A percentile compares a stretch with the other conserved stretches of the same genome.
Conservation (phyloP, 495 filamentous ascomycete genomes). For the Cenococcum geophilum region DNA sequence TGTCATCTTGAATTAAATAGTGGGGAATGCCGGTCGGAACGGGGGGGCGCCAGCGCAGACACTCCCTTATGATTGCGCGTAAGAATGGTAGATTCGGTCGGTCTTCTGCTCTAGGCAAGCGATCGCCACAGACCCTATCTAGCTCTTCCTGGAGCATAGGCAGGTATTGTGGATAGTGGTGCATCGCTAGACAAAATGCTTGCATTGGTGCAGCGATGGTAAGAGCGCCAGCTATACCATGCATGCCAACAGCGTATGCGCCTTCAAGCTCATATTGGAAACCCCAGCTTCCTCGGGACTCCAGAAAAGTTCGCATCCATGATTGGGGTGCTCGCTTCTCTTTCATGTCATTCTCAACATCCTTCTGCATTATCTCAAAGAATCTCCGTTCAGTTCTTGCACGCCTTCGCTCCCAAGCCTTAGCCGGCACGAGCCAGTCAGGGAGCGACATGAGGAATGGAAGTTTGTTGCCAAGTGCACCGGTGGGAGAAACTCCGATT, state of each 20-base stretch:
- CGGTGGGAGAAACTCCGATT: slow-evolving; percentile 51
- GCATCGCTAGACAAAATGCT: slow-evolving; percentile 55
- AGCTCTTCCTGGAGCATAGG: slow-evolving; percentile 50
- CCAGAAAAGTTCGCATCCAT: slow-evolving; percentile 36
- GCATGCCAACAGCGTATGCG: slow-evolving; percentile 39
- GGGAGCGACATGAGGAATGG: slow-evolving; percentile 37
- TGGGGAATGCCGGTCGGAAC: slow-evolving; percentile 48
- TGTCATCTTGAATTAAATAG: slow-evolving; percentile 47
- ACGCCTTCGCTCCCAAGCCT: slow-evolving; percentile 34
- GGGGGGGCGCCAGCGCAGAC: slow-evolving; percentile 55
- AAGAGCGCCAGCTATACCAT: slow-evolving; percentile 39
- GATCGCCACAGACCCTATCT: slow-evolving; percentile 45
- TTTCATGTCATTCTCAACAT: slow-evolving; percentile 30
- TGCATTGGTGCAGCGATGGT: slow-evolving; percentile 49
- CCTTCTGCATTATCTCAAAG: slow-evolving; percentile 35
- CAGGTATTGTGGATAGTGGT: slow-evolving; percentile 53
- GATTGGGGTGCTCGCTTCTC: slow-evolving; percentile 31
- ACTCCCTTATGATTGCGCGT: slow-evolving; percentile 55
- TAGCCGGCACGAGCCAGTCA: slow-evolving; percentile 33
- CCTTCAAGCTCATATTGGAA: slow-evolving; percentile 40
- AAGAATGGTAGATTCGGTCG: slow-evolving; percentile 40
- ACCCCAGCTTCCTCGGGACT: slow-evolving; percentile 30
- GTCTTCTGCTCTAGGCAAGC: slow-evolving; percentile 33
- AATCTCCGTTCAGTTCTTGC: slow-evolving; percentile 34
- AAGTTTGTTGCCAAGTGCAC: slow-evolving; percentile 48